Conservation (phyloP, 2,329 filamentous ascomycete species). For the Arthrobotrys megalospora region DNA sequence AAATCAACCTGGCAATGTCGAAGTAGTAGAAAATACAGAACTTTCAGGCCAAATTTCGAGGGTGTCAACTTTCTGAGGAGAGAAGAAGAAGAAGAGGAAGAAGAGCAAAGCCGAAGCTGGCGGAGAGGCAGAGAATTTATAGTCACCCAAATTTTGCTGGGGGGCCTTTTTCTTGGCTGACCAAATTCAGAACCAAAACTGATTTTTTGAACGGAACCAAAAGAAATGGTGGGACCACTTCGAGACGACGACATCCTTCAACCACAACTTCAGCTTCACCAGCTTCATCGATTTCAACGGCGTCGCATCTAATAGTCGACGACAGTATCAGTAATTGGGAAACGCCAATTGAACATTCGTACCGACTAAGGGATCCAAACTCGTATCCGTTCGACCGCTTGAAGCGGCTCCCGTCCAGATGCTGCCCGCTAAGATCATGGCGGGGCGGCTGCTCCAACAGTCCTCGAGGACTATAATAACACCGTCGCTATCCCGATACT, state of each 20-base stretch:
- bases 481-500: constrained; percentile 29
- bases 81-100: constrained; percentile 46
- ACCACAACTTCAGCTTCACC: constrained; percentile 11
- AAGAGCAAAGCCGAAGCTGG: constrained; percentile 9
- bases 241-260: background rate
- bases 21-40: constrained; percentile 17
- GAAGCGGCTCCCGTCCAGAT: constrained; percentile 29
- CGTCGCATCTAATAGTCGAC: background rate
- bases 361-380: background rate
- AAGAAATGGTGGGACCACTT: constrained; percentile 38
- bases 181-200: background rate
- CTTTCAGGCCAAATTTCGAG: constrained; percentile 61
- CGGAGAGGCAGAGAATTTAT: constrained; percentile 45
- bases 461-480: constrained; percentile 12
- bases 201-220: background rate
- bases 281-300: constrained; percentile 17
- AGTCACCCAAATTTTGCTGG: constrained; percentile 9
- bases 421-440: constrained; percentile 55
- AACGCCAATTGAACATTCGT: background rate
- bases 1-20: constrained; percentile 60
- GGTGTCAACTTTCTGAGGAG: constrained; percentile 62
- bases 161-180: constrained; percentile 33
- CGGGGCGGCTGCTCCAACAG: constrained; percentile 54
- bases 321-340: background rate
- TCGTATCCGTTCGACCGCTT: background rate